Evolutionary conservation across 495 filamentous ascomycete genomes (phyloP), one percentile per base, ranked within the genome.

Genomic region (Clavariopsis aquatica): DNA sequence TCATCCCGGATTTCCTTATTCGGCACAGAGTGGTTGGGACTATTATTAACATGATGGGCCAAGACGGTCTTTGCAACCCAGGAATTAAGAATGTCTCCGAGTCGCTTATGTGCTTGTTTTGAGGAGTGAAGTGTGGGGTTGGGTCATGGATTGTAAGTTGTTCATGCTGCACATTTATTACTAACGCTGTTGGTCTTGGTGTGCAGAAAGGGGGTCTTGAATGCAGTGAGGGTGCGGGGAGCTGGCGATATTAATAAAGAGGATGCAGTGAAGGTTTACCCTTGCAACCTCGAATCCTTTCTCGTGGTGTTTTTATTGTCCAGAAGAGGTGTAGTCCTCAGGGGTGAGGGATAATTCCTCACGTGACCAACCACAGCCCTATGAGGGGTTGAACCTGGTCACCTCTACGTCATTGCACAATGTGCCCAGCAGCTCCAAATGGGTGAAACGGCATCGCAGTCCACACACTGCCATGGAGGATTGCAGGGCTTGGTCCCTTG

Each of bases 361-460:
- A 34, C 31, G 31, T 34, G 31, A 34, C 6, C 31, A 34, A 17
- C 38, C 38, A 8, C 38, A n/a, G 38, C n/a, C 38, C n/a, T 43
- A 17, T 34, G 31, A 12, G 12, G 6, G n/a, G 38, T 17, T 17
- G 38, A 9, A n/a, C 38, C 38, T 17, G 38, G 38, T 43, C 38
- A 43, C 38, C 20, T 20, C 52, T 15, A 57, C 54, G 54, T 57
- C 54, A 57, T 57, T 22, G 31, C 26, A 2, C n/a, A 3, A 19
- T 7, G 13, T 19, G 17, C 10, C 13, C 15, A 22, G 36, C 31
- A 43, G 38, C 38, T 43, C 20, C 22, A 22, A 5, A 45, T 57
- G 54, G 54, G 31, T 43, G 31, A 57, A 41, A 59, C 38, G 56
- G 56, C 41, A 49, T 59, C 56, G 27, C 56, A 26, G 49, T 59